These are phyloP conservation scores for Rhizopogon hawkerae DNA, from an alignment of 1,284 basidiomycete genomes.

Conservation along the genomic window DNA sequence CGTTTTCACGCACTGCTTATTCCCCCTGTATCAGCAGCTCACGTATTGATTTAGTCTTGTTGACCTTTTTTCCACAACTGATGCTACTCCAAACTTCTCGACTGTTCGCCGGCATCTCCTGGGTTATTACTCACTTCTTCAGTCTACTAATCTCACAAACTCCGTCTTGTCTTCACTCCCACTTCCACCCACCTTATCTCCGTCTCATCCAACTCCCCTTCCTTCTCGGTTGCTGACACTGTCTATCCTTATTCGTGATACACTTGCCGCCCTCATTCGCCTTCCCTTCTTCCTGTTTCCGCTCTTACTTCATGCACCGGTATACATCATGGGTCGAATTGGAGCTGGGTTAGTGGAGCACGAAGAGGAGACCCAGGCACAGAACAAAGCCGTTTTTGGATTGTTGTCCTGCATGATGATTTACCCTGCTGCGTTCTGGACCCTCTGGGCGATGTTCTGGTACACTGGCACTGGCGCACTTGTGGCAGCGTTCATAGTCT, in stretches of 20 bases:
- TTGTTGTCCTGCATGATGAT: conserved; percentile 66
- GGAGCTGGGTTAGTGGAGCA: conserved; percentile 72
- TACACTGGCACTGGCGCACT: conserved; percentile 53
- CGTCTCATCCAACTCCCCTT: conserved; percentile 58
- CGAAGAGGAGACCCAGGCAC: conserved; percentile 88
- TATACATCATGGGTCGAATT: conserved; percentile 70
- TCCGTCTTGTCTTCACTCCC: conserved; percentile 72
- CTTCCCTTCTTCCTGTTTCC: conserved; percentile 86
- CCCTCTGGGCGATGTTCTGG: conserved; percentile 72
- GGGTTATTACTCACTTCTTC: conserved; percentile 81
- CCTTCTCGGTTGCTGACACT: conserved; percentile 78
- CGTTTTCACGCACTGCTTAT: conserved; percentile 15
- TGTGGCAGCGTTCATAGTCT: conserved; percentile 47
- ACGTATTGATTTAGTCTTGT: conserved; percentile 49
- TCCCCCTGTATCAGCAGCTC: conserved; percentile 13
- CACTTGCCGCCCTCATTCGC: conserved; percentile 57
- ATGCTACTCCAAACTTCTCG: conserved; percentile 52
- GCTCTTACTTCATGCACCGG: conserved; percentile 72
- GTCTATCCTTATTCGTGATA: conserved; percentile 70
- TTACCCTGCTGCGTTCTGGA: conserved; percentile 75
- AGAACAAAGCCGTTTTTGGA: conserved; percentile 86
- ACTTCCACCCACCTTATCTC: conserved; percentile 73
- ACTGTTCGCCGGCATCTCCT: conserved; percentile 64
- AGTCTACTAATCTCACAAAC: conserved; percentile 76
- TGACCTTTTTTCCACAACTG: conserved; percentile 71